A percentile compares a stretch with the other conserved stretches of the same genome.
phyloP scores from a whole-genome alignment of 2,329 filamentous ascomycete species.

The Dactylellina parvicollis region DNA sequence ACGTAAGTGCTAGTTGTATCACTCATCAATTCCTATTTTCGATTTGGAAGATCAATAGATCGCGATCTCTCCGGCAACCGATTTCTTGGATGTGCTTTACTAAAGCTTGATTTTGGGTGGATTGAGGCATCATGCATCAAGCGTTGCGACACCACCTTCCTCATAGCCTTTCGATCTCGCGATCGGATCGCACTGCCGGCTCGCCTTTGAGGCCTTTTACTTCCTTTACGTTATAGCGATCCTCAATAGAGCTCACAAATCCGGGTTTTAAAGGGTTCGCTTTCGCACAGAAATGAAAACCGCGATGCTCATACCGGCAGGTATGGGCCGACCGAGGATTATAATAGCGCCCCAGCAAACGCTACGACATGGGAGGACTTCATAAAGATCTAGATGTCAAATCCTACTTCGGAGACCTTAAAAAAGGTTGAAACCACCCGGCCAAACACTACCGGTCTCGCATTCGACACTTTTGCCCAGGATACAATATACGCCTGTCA shows the following conservation, averaged over 20 bases:
- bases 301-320: background rate
- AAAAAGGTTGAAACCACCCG: background rate
- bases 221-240: too few relatives aligned
- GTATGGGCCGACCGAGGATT: background rate
- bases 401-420: background rate
- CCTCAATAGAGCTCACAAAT: too few relatives aligned
- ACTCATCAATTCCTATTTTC: too few relatives aligned
- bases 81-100: background rate
- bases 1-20: too few relatives aligned
- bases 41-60: background rate
- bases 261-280: too few relatives aligned
- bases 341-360: background rate
- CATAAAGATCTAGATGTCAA: background rate
- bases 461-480: background rate
- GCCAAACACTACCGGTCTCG: background rate
- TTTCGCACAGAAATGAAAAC: too few relatives aligned
- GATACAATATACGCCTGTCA: conserved; percentile 1
- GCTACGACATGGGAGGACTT: background rate
- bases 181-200: too few relatives aligned
- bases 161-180: too few relatives aligned
- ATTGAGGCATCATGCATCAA: too few relatives aligned
- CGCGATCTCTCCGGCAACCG: background rate
- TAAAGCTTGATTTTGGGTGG: background rate
- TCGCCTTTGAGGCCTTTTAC: too few relatives aligned
- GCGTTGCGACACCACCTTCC: too few relatives aligned